These are phyloP conservation scores for Raffaelea deltoideospora DNA, from an alignment of 2,329 filamentous ascomycete genomes.

Conservation along the genomic window DNA sequence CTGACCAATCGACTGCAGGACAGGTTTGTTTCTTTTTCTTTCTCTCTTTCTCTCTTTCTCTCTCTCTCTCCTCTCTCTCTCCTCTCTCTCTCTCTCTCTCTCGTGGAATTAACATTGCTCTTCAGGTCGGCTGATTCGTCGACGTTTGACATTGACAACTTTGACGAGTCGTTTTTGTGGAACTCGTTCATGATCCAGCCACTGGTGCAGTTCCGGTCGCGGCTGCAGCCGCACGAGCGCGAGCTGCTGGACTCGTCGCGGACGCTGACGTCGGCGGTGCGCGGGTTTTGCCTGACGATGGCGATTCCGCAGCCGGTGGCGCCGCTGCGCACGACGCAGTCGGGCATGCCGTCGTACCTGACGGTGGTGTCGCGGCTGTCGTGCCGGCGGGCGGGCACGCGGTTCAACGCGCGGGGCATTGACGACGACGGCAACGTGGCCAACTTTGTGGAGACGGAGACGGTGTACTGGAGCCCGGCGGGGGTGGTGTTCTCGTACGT, in stretches of 20 bases:
- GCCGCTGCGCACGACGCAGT: conserved; percentile 48
- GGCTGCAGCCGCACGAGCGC: conserved; percentile 60
- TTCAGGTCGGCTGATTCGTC: conserved; percentile 55
- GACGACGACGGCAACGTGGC: conserved; percentile 96
- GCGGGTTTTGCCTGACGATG: conserved; percentile 80
- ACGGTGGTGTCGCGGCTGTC: conserved; percentile 87
- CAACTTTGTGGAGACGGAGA: conserved; percentile 98
- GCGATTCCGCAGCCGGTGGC: conserved; percentile 65
- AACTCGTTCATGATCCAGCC: conserved; percentile 98
- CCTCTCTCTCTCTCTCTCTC: no score
- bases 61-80: no score
- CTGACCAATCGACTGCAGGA: conserved; percentile 87
- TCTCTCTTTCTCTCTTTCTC: no score
- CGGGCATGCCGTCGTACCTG: conserved; percentile 66
- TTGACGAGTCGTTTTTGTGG: conserved; percentile 90
- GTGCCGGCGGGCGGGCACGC: conserved; percentile 77
- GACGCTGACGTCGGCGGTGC: conserved; percentile 84
- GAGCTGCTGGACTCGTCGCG: conserved; percentile 70
- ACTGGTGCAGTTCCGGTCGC: conserved; percentile 74
- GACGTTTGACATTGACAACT: conserved; percentile 78
- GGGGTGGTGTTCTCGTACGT: conserved; percentile 80
- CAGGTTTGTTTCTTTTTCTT: conserved; percentile 31
- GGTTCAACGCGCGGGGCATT: conserved; percentile 94
- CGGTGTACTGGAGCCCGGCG: conserved; percentile 71
- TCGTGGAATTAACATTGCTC: no score